phyloP scores from a whole-genome alignment of 306 rosid species.

The Pterocarpus santalinus region DNA sequence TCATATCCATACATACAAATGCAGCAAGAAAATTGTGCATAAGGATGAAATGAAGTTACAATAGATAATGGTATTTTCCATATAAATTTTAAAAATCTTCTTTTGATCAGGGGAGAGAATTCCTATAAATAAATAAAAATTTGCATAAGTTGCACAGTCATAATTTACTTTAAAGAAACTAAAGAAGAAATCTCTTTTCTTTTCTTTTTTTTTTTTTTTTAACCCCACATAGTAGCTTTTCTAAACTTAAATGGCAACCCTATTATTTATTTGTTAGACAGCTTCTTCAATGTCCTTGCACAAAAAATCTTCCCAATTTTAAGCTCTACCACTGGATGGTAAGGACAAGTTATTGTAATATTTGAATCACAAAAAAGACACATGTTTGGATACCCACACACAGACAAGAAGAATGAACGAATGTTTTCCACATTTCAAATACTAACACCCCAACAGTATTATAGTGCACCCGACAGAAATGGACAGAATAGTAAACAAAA shows the following conservation, averaged over 20 bases:
- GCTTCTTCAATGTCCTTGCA: background rate
- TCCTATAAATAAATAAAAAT: background rate
- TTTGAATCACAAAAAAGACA: background rate
- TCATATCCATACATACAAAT: no score
- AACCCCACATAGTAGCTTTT: background rate
- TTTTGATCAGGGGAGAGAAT: no score
- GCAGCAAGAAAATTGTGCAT: no score
- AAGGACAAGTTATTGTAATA: background rate
- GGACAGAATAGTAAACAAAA: background rate
- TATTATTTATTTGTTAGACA: conserved; percentile 15
- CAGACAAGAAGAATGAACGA: background rate
- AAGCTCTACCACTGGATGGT: background rate
- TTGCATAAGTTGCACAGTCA: background rate
- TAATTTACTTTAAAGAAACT: background rate
- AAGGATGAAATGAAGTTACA: no score
- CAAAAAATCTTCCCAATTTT: background rate
- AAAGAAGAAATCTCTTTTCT: background rate
- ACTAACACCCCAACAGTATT: background rate
- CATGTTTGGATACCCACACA: background rate
- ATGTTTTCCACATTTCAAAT: conserved; percentile 1
- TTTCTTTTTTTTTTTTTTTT: background rate
- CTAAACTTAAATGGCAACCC: background rate
- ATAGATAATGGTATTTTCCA: no score
- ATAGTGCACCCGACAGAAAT: conserved; percentile 15
- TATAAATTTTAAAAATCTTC: no score